Conservation (phyloP, 1,139 yeast species). For the Suhomyces choctaworum region DNA sequence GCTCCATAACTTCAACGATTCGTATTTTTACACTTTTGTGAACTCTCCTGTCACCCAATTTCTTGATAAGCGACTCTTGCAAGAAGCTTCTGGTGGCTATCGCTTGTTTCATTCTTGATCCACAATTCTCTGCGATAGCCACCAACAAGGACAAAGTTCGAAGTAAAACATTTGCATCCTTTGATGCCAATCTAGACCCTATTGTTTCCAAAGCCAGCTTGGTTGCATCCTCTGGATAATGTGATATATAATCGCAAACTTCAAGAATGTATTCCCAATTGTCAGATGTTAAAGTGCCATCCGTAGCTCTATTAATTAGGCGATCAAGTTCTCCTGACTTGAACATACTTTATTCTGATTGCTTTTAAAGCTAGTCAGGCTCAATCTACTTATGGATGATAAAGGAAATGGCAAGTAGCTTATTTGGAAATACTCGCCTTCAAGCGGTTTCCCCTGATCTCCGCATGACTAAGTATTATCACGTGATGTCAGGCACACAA, state of each 20-base stretch:
- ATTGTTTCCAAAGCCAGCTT: conserved; percentile 53
- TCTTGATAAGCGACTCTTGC: conserved; percentile 48
- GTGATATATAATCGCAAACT: conserved; percentile 77
- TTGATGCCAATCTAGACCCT: conserved; percentile 52
- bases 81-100: conserved; percentile 74
- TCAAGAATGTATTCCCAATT: conserved; percentile 84
- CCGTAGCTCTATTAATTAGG: conserved; percentile 68
- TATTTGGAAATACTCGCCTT: too few relatives aligned
- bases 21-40: conserved; percentile 69
- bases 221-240: conserved; percentile 66
- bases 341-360: too few relatives aligned
- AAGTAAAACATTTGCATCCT: conserved; percentile 80
- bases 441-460: too few relatives aligned
- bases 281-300: conserved; percentile 74
- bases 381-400: too few relatives aligned
- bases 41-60: conserved; percentile 56
- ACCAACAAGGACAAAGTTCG: conserved; percentile 69
- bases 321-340: conserved; percentile 16
- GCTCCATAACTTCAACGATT: conserved; percentile 67
- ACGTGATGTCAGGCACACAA: too few relatives aligned
- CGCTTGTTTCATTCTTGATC: conserved; percentile 80
- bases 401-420: too few relatives aligned
- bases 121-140: conserved; percentile 91
- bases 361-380: too few relatives aligned
- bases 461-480: too few relatives aligned